Evolutionary conservation across 345 rosid species (phyloP).

Genomic region (Punica granatum): DNA sequence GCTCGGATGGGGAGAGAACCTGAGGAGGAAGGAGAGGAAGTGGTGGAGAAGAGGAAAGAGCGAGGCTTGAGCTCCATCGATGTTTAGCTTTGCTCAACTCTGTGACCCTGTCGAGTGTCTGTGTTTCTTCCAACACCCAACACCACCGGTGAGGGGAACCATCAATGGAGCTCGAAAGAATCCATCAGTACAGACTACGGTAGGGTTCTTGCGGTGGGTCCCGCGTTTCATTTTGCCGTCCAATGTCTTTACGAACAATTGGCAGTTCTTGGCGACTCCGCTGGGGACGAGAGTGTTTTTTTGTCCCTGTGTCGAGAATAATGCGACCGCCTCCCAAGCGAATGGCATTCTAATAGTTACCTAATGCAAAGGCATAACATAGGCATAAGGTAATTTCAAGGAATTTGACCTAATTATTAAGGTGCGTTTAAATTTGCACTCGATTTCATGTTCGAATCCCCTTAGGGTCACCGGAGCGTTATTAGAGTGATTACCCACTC

Average conservation of each 20-base stretch:
- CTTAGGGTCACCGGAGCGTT: too few species aligned
- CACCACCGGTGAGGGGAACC: neutral
- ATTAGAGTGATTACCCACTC: too few species aligned
- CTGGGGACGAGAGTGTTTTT: neutral
- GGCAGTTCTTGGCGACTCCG: neutral
- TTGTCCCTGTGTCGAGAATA: neutral
- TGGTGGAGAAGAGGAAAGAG: constrained; percentile 8
- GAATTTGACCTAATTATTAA: too few species aligned
- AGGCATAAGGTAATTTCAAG: too few species aligned
- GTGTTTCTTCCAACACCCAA: neutral
- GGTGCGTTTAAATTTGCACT: too few species aligned
- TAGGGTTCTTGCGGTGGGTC: constrained; percentile 3
- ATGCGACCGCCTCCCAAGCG: too few species aligned
- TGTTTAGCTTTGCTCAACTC: neutral
- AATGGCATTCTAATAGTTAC: too few species aligned
- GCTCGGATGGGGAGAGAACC: constrained; percentile 58
- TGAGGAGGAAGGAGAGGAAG: neutral
- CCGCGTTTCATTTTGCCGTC: neutral
- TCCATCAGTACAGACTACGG: neutral
- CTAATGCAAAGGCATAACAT: too few species aligned
- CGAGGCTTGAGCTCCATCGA: neutral
- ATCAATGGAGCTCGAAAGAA: neutral
- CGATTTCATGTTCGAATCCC: too few species aligned
- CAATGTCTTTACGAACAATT: neutral
- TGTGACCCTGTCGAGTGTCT: neutral